These are phyloP conservation scores for Diaporthe citrichinensis DNA, from an alignment of 2,329 filamentous ascomycete genomes.

Conservation along the genomic window DNA sequence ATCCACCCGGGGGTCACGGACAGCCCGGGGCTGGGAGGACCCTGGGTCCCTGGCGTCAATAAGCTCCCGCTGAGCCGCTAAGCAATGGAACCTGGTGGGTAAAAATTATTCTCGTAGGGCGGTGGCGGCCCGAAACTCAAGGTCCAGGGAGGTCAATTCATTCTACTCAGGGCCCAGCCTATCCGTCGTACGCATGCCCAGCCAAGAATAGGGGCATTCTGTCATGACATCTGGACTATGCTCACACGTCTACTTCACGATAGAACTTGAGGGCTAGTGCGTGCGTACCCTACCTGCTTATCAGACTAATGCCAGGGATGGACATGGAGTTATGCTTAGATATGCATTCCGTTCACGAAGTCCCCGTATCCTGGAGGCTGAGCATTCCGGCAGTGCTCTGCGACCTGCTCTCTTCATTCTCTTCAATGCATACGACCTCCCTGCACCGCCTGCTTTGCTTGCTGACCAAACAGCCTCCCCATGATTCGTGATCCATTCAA, in stretches of 20 bases:
- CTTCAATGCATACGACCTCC: not conserved
- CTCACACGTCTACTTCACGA: not conserved
- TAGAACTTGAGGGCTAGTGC: not conserved
- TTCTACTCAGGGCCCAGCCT: not conserved
- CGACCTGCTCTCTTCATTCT: not conserved
- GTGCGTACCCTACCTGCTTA: not conserved
- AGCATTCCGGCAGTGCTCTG: not conserved
- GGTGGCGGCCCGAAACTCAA: not conserved
- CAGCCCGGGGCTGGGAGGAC: conserved; percentile 3
- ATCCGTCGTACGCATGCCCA: not conserved
- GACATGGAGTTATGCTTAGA: not conserved
- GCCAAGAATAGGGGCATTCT: not conserved
- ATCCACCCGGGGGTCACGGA: not conserved
- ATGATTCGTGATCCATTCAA: conserved; percentile 7
- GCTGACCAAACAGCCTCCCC: not conserved
- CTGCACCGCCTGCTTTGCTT: not conserved
- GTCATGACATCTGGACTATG: not conserved
- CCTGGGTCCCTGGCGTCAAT: not conserved
- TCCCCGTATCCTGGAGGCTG: conserved; percentile 1
- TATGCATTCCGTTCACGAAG: not conserved
- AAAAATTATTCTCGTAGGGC: not conserved
- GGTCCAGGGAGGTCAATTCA: not conserved
- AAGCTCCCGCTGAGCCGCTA: conserved; percentile 14
- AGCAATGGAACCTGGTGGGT: not conserved
- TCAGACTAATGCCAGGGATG: not conserved